These are phyloP conservation scores for Hypoxylon sp. DNA, from an alignment of 2,329 filamentous ascomycete genomes.

Conservation along the genomic window DNA sequence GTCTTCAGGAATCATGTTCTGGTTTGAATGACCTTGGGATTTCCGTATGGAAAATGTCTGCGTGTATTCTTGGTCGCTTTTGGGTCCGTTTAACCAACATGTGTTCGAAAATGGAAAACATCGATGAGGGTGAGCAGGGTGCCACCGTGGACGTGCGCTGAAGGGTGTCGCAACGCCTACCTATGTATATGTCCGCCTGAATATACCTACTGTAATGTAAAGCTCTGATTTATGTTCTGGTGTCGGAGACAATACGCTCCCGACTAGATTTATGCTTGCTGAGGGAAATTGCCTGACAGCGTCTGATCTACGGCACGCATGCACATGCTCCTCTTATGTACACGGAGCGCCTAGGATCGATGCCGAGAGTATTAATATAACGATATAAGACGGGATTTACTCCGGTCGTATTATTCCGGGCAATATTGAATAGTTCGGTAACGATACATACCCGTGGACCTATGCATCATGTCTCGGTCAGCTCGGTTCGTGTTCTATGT, in stretches of 20 bases:
- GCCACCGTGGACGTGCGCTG: constrained; percentile 14
- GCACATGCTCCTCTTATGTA: constrained; percentile 15
- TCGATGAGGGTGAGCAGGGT: constrained; percentile 6
- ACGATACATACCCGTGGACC: too few relatives aligned
- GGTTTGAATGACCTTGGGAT: constrained; percentile 9
- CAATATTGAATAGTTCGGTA: constrained; percentile 8
- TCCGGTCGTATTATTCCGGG: constrained; percentile 13
- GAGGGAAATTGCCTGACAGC: constrained; percentile 4
- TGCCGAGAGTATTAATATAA: constrained; percentile 23
- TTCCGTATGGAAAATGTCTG: constrained; percentile 18
- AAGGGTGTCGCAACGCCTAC: background rate
- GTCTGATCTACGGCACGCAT: too few relatives aligned
- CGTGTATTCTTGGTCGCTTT: constrained; percentile 21
- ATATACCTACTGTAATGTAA: background rate
- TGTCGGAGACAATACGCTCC: constrained; percentile 12
- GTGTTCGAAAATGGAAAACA: constrained; percentile 18
- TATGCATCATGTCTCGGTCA: constrained; percentile 4
- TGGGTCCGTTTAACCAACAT: constrained; percentile 4
- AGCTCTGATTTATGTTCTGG: constrained; percentile 7
- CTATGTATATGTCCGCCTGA: constrained; percentile 23
- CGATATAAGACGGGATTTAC: constrained; percentile 8
- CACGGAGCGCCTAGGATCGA: constrained; percentile 2
- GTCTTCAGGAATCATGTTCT: constrained; percentile 6
- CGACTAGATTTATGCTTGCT: constrained; percentile 26
- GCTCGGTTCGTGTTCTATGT: constrained; percentile 3